A percentile compares a stretch with the other conserved stretches of the same genome.
Evolutionary conservation across 1,139 yeast genomes (phyloP).

Genomic region (Geotrichum fermentans): DNA sequence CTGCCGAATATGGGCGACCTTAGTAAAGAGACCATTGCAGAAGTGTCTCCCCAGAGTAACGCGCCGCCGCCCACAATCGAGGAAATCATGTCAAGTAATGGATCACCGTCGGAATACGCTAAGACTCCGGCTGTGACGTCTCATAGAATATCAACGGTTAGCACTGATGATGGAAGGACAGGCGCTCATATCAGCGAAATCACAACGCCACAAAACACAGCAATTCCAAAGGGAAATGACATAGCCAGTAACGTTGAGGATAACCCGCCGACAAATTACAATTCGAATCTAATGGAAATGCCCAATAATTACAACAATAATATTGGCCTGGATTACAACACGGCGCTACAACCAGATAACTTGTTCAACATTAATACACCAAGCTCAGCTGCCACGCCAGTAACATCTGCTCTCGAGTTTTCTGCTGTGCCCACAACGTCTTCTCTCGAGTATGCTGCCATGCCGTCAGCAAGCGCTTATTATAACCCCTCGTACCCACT

Average conservation of each 20-base stretch:
- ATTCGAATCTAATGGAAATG: not conserved
- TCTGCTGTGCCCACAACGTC: not conserved
- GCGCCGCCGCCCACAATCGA: not conserved
- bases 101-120: not conserved
- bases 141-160: constrained; percentile 13
- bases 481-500: no score
- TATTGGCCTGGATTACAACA: not conserved
- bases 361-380: no score
- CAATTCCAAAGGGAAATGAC: constrained; percentile 6
- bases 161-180: not conserved
- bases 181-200: constrained; percentile 6
- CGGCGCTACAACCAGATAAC: not conserved
- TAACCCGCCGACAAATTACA: not conserved
- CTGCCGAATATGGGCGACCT: constrained; percentile 25
- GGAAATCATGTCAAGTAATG: constrained; percentile 13
- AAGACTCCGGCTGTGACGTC: not conserved
- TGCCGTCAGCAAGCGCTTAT: not conserved
- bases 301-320: not conserved
- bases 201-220: constrained; percentile 6
- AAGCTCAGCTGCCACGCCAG: not conserved
- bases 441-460: not conserved
- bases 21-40: constrained; percentile 13
- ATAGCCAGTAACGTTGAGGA: no score
- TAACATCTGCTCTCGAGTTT: not conserved
- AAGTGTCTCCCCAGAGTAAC: not conserved